These are phyloP conservation scores for Camellia granthamiana DNA, from an alignment of 148 eudicot genomes.

Conservation along the genomic window DNA sequence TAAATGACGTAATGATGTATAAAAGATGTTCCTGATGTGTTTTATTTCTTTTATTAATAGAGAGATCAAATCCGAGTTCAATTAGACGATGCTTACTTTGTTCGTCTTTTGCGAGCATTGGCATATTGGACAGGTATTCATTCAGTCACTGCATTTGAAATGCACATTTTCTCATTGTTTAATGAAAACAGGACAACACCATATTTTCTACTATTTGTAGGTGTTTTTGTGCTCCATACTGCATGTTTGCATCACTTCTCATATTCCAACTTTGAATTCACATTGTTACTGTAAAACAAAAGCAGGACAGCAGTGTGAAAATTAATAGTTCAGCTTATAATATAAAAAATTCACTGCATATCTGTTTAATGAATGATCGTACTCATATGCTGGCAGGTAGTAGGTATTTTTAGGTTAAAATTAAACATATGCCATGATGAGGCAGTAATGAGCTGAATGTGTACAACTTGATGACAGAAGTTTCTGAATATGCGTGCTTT, in stretches of 20 bases:
- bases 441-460: not conserved
- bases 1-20: conserved; percentile 9
- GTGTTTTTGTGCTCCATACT: not conserved
- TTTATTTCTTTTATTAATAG: conserved; percentile 26
- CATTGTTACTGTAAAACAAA: not conserved
- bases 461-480: not conserved
- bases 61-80: conserved; percentile 48
- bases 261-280: not conserved
- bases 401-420: not conserved
- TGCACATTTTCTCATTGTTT: not conserved
- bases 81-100: conserved; percentile 50
- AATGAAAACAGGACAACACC: not conserved
- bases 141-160: conserved; percentile 2
- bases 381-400: no score
- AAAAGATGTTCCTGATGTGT: conserved; percentile 1
- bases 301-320: not conserved
- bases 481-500: conserved; percentile 4
- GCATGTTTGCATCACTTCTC: not conserved
- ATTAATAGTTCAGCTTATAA: not conserved
- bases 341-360: not conserved
- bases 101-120: conserved; percentile 61
- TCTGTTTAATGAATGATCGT: no score
- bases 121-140: conserved; percentile 66
- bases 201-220: not conserved
- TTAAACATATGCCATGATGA: not conserved